Evolutionary conservation across 352 stramenopile genomes (phyloP), one percentile per base, ranked within the genome.

Genomic region (Phytophthora pseudosyringae): DNA sequence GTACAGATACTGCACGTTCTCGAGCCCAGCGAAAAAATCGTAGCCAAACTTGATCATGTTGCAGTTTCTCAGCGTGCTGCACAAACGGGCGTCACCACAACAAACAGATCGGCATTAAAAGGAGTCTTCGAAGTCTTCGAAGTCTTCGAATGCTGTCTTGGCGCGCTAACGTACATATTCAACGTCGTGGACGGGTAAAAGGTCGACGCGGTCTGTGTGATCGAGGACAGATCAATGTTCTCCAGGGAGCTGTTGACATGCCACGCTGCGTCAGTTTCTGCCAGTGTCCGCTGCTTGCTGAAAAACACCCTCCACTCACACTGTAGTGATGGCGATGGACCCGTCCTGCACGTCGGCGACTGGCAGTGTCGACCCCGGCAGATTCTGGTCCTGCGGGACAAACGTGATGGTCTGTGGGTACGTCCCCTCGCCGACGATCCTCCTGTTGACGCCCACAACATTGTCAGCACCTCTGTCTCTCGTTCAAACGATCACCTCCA

Each of bases 1-100:
- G 7, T 79, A 83, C 75, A 83, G 28, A n/a, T 64, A 69, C 15
- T 58, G 29, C 4, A 83, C 41, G 18, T 41, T 64, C 12, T 69
- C 45, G 4, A 73, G 59, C 7, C 44, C 56, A 9, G 47, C 26
- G 25, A 78, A 62, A 43, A 86, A 79, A n/a, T 71, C 18, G 41
- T 69, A 73, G 16, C 61, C 64, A 32, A 81, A 73, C 54, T 67
- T 73, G 18, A 57, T 67, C 48, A 86, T 71, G 33, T 78, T 83
- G 66, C 71, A 83, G 36, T 77, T 86, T 45, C 68, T 66, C 48
- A 86, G 57, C 10, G 68, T 80, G 8, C 73, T 82, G 38, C 11
- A 54, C 13, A 32, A 15, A 57, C 10, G 18, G n/a, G 46, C 18
- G 64, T 12, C 25, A 44, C 15, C 11, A 68, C 9, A 55, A 7